Evolutionary conservation across 1,284 basidiomycete genomes (phyloP), one percentile per base, ranked within the genome.

Genomic region (Moesziomyces globuligerus): DNA sequence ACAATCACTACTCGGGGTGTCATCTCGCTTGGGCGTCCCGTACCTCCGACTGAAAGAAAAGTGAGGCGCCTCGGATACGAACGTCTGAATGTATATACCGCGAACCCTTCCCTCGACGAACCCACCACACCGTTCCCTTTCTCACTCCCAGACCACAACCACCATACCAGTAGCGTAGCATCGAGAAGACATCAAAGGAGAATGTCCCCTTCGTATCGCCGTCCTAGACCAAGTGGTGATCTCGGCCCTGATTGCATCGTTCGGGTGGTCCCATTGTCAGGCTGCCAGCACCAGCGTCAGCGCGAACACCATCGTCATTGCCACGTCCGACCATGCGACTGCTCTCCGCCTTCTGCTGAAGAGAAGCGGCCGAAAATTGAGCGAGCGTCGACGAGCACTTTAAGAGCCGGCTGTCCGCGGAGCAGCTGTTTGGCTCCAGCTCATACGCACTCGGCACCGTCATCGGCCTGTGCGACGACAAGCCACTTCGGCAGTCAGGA

Each of bases 191-290:
- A 23, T 15, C 20, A 40, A 23, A 18, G n/a, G 29, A 41, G 21
- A 13, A 39, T 28, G 37, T 50, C 23, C 34, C 29, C 29, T 7
- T 11, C 20, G 26, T 18, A 38, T 50, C 17, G 38, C 42, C 42
- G 23, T 32, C 18, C 15, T 46, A 7, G 42, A 43, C 13, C 17
- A 15, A 1, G 5, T 42, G 5, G 40, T 41, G 25, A 56, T 40
- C 46, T 49, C 13, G 44, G 47, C 1, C 40, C 47, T 9, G 54
- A 56, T 26, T 56, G 54, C 18, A 18, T 56, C 13, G 34, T 56
- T n/a, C 43, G 32, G 10, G 54, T 56, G 5, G 17, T 26, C 3
- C 36, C 34, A 15, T 17, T 56, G 2, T 48, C 32, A 3, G 25
- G 32, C 34, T 28, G 25, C 25, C 32, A 37, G 18, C 40, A 56